phyloP scores from a whole-genome alignment of 2,329 filamentous ascomycete species.

The Monilinia aucupariae region DNA sequence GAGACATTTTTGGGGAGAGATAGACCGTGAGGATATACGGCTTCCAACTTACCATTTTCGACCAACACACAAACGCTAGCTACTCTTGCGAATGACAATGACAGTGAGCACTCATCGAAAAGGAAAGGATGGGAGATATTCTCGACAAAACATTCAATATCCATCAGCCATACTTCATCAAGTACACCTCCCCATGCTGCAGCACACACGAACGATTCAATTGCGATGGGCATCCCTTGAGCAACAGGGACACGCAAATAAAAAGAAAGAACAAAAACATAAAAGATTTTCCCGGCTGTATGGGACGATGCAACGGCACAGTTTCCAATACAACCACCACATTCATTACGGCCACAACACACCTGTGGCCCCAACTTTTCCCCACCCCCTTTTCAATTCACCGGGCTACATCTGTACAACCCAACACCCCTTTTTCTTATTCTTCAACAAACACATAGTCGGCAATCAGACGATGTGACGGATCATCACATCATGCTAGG shows the following conservation, averaged over 20 bases:
- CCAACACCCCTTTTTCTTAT: too few species aligned
- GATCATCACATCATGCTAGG: slow-evolving; percentile 4
- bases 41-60: background rate
- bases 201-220: slow-evolving; percentile 2
- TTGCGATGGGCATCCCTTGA: background rate
- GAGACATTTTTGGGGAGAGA: background rate
- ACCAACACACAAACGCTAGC: background rate
- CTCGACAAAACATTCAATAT: background rate
- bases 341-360: slow-evolving; percentile 1
- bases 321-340: background rate
- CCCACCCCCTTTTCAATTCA: background rate
- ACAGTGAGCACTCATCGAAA: background rate
- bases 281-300: slow-evolving; percentile 1
- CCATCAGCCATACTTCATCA: background rate
- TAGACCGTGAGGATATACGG: slow-evolving; percentile 2
- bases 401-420: too few species aligned
- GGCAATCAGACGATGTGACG: background rate
- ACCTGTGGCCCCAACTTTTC: background rate
- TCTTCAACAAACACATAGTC: background rate
- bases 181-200: background rate
- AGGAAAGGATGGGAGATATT: background rate
- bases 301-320: background rate
- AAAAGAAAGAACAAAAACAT: background rate
- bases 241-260: too few species aligned
- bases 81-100: background rate